Evolutionary conservation across 805 yeast species (phyloP), one percentile per base, ranked within the genome.

Genomic region (Tetrapisispora iriomotensis): DNA sequence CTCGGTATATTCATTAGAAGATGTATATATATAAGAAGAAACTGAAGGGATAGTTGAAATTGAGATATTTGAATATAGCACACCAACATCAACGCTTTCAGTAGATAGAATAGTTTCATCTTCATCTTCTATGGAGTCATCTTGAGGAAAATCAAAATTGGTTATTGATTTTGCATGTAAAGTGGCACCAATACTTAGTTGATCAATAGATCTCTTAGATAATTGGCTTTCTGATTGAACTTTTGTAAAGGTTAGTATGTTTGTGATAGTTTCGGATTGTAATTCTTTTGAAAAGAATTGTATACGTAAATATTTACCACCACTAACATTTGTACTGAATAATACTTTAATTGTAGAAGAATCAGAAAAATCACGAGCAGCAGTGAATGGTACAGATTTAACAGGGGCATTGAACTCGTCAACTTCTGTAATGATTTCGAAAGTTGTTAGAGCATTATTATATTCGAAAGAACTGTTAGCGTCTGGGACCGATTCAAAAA

Each of bases 301-400:
- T 24, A 57, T 45, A 36, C 60, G 56, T 14, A 57, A 30, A 26
- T 46, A 52, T 28, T 47, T 45, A 22, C 63, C 60, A 29, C 60
- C 62, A 27, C 51, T 48, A 24, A 56, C 36, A n/a, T 41, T 51
- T 3, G 60, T 43, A 19, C 40, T 38, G 27, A 58, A 43, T 6
- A 38, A 35, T 20, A 53, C 38, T 28, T 40, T 39, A 21, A 56
- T 47, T 8, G 45, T 29, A 15, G 47, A 39, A n/a, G 41, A 36
- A 29, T 53, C 51, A 3, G 63, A 58, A 15, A 38, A 20, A 36
- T 57, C 61, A 6, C 33, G 37, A n/a, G 42, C 34, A 7, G 60
- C 52, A 7, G 57, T 46, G 18, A 53, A 45, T 34, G 58, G 54
- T 18, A 45, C 41, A 4, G 44, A 37, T n/a, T 39, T 42, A 3